Evolutionary conservation across 177 flowering plant species (phyloP).

Genomic region (Tripterygium wilfordii): DNA sequence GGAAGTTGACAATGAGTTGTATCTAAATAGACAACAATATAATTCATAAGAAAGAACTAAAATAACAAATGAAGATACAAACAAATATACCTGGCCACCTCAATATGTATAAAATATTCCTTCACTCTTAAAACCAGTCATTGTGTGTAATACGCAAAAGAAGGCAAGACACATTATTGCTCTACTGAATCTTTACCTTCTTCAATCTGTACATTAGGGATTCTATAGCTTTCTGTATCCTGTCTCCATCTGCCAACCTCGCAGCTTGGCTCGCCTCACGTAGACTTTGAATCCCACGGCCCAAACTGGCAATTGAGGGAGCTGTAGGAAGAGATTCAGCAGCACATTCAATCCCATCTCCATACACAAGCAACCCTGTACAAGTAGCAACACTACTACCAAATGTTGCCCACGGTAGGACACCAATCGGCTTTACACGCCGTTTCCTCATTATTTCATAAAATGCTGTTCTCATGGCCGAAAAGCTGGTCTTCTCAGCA

Average conservation of each 20-base stretch:
- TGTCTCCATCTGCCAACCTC: constrained; percentile 30
- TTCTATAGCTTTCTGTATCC: constrained; percentile 60
- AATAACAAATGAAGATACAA: too few species aligned
- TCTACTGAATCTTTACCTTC: constrained; percentile 34
- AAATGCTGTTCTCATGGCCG: constrained; percentile 80
- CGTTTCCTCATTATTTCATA: constrained; percentile 92
- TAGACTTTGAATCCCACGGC: constrained; percentile 71
- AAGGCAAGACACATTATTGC: constrained; percentile 15
- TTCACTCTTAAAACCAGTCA: too few species aligned
- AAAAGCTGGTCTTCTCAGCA: constrained; percentile 72
- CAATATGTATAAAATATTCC: too few species aligned
- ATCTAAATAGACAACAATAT: too few species aligned
- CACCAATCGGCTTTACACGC: constrained; percentile 43
- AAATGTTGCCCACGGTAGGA: constrained; percentile 70
- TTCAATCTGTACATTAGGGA: constrained; percentile 52
- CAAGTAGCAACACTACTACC: constrained; percentile 74
- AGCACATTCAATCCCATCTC: constrained; percentile 90
- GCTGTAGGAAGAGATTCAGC: constrained; percentile 75
- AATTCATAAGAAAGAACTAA: too few species aligned
- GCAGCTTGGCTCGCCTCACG: constrained; percentile 53
- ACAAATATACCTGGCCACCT: too few species aligned
- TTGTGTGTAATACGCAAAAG: too few species aligned
- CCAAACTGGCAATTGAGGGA: constrained; percentile 73
- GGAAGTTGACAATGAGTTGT: too few species aligned
- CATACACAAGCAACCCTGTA: constrained; percentile 54